Percentiles rank a stretch among this genome's conserved stretches.
Evolutionary conservation across 371 early-diverging fungal genomes (phyloP).

Genomic region (Haplosporangium sp.): DNA sequence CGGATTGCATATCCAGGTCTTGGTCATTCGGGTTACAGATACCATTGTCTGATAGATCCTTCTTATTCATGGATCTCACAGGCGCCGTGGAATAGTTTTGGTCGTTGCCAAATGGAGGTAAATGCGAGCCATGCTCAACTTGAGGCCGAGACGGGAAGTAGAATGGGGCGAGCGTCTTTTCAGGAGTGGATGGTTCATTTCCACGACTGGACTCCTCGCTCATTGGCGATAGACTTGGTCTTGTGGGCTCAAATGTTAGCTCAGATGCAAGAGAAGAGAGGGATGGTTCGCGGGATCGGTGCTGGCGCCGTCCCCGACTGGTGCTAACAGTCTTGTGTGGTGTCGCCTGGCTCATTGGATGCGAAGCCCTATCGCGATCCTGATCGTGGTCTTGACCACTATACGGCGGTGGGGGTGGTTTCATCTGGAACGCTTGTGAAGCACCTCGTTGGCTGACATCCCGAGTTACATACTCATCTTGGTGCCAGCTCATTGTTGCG

Average conservation of each 20-base stretch:
- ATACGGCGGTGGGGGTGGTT: slow-evolving; percentile 45
- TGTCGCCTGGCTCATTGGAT: neutral
- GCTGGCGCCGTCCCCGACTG: slow-evolving; percentile 33
- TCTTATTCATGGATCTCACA: slow-evolving; percentile 19
- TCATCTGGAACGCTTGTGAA: slow-evolving; percentile 25
- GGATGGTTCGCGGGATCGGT: slow-evolving; percentile 50
- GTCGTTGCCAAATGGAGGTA: neutral
- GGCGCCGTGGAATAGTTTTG: slow-evolving; percentile 31
- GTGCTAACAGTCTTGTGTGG: slow-evolving; percentile 10
- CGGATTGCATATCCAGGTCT: neutral
- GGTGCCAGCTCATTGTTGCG: slow-evolving; percentile 12
- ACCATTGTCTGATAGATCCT: slow-evolving; percentile 6
- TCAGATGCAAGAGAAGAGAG: slow-evolving; percentile 45
- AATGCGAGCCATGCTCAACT: neutral
- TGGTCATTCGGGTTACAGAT: neutral
- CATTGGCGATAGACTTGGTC: slow-evolving; percentile 38
- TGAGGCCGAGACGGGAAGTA: slow-evolving; percentile 40
- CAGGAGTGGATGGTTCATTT: slow-evolving; percentile 5
- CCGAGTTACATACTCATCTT: neutral
- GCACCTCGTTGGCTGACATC: too few species aligned
- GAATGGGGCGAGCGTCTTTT: slow-evolving; percentile 37
- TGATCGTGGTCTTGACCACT: slow-evolving; percentile 30
- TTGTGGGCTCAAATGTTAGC: slow-evolving; percentile 45
- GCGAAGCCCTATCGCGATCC: slow-evolving; percentile 4
- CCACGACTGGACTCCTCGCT: slow-evolving; percentile 13